A percentile compares a stretch with the other conserved stretches of the same genome.
Conservation (phyloP, 129 eudicot genomes). For the Daucus carota region DNA sequence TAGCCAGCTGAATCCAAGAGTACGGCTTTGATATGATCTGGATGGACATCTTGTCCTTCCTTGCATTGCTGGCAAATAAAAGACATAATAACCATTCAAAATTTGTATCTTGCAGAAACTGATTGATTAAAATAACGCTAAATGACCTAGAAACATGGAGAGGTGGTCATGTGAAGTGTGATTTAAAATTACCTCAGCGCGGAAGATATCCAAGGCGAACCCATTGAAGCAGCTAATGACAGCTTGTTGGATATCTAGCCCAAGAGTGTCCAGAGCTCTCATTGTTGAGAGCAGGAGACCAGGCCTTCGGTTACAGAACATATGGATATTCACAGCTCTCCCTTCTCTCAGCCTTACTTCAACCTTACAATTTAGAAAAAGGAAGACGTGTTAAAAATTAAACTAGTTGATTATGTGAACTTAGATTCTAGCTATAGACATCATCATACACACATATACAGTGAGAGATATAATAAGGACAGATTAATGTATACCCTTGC, state of each 20-base stretch:
- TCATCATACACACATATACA: not conserved
- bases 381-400: not conserved
- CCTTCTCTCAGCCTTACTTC: conserved; percentile 87
- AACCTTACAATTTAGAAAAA: conserved; percentile 36
- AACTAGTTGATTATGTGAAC: not conserved
- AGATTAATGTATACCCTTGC: conserved; percentile 49
- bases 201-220: conserved; percentile 73
- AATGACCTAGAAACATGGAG: not conserved
- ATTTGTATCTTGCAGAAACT: not conserved
- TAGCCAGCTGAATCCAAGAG: conserved; percentile 74
- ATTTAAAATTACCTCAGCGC: conserved; percentile 63
- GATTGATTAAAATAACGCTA: not conserved
- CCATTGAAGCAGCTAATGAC: conserved; percentile 97
- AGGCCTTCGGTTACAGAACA: conserved; percentile 79
- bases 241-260: conserved; percentile 89
- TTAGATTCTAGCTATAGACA: not conserved
- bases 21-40: conserved; percentile 77
- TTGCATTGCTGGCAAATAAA: conserved; percentile 58
- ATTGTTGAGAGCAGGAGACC: conserved; percentile 75
- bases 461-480: not conserved
- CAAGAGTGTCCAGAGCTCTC: conserved; percentile 82
- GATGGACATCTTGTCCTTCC: conserved; percentile 79
- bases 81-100: not conserved
- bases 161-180: not conserved
- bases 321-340: conserved; percentile 87